Conservation (phyloP, 78 protist genomes). For the Dictyostelium capitatum region DNA sequence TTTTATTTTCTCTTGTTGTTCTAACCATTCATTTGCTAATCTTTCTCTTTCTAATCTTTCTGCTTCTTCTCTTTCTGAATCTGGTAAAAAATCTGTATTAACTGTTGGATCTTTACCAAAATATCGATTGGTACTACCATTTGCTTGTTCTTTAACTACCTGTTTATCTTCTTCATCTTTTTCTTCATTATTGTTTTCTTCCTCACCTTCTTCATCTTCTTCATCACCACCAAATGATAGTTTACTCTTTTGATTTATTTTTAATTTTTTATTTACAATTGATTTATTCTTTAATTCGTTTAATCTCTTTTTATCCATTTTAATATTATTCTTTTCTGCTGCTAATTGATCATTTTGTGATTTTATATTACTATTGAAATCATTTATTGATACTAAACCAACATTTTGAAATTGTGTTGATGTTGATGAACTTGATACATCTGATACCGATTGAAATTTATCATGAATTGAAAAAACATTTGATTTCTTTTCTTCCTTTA, state of each 20-base stretch:
- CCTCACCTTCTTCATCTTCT: slow-evolving; percentile 61
- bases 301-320: no score
- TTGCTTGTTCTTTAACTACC: background rate
- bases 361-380: slow-evolving; percentile 56
- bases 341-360: background rate
- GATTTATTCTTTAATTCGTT: slow-evolving; percentile 1
- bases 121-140: background rate
- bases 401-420: slow-evolving; percentile 19
- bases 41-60: slow-evolving; percentile 75
- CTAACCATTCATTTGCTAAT: slow-evolving; percentile 85
- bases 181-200: background rate
- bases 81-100: slow-evolving; percentile 92
- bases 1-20: slow-evolving; percentile 86
- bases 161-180: background rate
- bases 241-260: slow-evolving; percentile 35
- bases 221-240: slow-evolving; percentile 52
- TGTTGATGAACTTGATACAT: background rate
- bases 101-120: slow-evolving; percentile 84
- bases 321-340: no score
- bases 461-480: slow-evolving; percentile 38
- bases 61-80: slow-evolving; percentile 87
- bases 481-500: slow-evolving; percentile 25
- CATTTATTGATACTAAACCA: slow-evolving; percentile 73
- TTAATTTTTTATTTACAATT: slow-evolving; percentile 18
- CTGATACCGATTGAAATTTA: slow-evolving; percentile 51